Percentiles rank a stretch among this genome's conserved stretches.
phyloP scores from a whole-genome alignment of 2,329 filamentous ascomycete species.

The Trichoderma sp. region DNA sequence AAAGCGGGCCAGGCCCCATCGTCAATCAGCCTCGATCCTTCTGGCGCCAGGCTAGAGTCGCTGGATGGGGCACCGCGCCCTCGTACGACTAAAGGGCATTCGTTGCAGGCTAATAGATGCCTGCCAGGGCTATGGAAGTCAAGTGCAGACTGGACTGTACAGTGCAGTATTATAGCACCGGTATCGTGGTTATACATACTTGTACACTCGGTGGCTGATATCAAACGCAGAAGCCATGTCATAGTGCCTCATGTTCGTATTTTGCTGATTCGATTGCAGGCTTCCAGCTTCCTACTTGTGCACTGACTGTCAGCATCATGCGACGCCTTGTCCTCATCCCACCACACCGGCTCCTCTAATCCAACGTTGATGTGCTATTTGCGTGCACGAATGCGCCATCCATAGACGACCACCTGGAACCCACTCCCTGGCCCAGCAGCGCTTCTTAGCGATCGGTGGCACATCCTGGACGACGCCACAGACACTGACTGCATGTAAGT shows the following conservation, averaged over 20 bases:
- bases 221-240: neutral
- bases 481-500: slow-evolving; percentile 1
- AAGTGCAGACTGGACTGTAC: neutral
- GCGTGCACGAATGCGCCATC: neutral
- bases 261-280: neutral
- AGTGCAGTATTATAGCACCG: neutral
- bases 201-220: neutral
- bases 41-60: slow-evolving; percentile 23
- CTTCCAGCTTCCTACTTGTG: neutral
- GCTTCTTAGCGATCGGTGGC: slow-evolving; percentile 18
- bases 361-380: slow-evolving; percentile 21
- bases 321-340: slow-evolving; percentile 12
- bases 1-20: slow-evolving; percentile 23
- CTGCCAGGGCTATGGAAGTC: neutral
- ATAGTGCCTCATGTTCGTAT: neutral
- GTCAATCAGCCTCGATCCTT: slow-evolving; percentile 27
- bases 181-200: neutral
- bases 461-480: slow-evolving; percentile 21
- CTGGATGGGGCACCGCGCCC: slow-evolving; percentile 10
- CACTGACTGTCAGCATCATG: slow-evolving; percentile 13
- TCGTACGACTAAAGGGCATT: slow-evolving; percentile 11
- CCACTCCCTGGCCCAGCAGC: slow-evolving; percentile 17
- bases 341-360: slow-evolving; percentile 18
- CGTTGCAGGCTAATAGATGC: neutral
- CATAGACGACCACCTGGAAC: slow-evolving; percentile 5